Base-by-base conservation (phyloP, 352 stramenopile genomes). In the Globisporangium paddicum region DNA sequence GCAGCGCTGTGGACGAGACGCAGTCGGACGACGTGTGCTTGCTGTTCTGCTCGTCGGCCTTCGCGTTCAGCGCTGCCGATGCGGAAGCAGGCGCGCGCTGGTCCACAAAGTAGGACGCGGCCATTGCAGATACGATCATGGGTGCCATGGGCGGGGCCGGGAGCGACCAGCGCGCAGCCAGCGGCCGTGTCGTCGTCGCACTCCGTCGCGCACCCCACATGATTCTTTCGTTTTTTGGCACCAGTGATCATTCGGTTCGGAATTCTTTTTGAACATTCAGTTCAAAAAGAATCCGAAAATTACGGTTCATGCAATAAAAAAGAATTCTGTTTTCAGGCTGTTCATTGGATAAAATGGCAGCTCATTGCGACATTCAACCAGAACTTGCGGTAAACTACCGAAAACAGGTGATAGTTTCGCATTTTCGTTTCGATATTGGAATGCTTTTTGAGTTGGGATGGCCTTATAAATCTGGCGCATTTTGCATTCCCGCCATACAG, bases 11-110 rank as follows among this genome's bases (percentile, higher is more conserved):
- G 44, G 75, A 82, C 11, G 82, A 88, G 47, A 86, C 56, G 62
- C 82, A 91, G 69, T 91, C 82, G 5, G 60, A 62, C 18, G 72
- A 72, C 47, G 71, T 63, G 45, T 69, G 68, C 55, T 85, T 85
- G 50, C 50, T 59, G 49, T 41, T 55, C 5, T 32, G 28, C 5
- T 52, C 48, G 45, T 32, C 23, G 10, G 40, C 50, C n/a, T 53
- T 49, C 5, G 38, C 58, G 38, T 59, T 64, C 26, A 48, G 49
- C 8, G 30, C 58, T 18, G 55, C 14, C 3, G 6, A 44, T 7
- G 53, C 50, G 32, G 50, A 47, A n/a, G 58, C 38, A n/a, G 53
- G 46, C 7, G 59, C 45, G 38, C 42, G 66, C 47, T 55, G 47
- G 35, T 71, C 51, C 14, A 45, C 46, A 19, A 67, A 42, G 3